Conservation (phyloP, 495 filamentous ascomycete species). For the Hyaloscypha hepaticicola region DNA sequence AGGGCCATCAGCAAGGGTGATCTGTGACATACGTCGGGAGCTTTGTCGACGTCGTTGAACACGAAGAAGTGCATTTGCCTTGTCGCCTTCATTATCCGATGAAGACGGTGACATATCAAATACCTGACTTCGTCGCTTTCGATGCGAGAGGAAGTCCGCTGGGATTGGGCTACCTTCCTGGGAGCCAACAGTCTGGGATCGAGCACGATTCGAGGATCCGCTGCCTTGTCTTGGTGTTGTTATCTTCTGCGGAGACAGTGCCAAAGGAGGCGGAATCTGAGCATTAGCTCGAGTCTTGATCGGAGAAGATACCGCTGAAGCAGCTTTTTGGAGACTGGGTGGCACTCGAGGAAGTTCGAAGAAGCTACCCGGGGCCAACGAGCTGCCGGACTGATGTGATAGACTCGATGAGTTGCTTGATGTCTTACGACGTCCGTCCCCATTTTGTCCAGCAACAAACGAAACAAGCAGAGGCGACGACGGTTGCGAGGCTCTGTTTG, state of each 20-base stretch:
- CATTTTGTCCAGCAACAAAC: slow-evolving; percentile 78
- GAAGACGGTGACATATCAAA: slow-evolving; percentile 97
- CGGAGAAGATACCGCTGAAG: slow-evolving; percentile 67
- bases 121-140: slow-evolving; percentile 90
- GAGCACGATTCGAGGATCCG: slow-evolving; percentile 55
- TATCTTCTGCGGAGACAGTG: slow-evolving; percentile 50
- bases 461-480: slow-evolving; percentile 92
- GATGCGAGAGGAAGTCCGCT: slow-evolving; percentile 74
- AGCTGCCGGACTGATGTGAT: slow-evolving; percentile 72
- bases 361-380: slow-evolving; percentile 71
- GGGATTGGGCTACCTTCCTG: slow-evolving; percentile 75
- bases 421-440: slow-evolving; percentile 56
- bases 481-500: slow-evolving; percentile 84
- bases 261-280: slow-evolving; percentile 46
- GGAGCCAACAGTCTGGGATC: slow-evolving; percentile 92
- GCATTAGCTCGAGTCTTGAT: slow-evolving; percentile 63
- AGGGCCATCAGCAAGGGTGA: slow-evolving; percentile 77
- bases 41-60: slow-evolving; percentile 91
- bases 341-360: slow-evolving; percentile 67
- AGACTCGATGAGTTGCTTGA: slow-evolving; percentile 84
- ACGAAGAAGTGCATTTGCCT: slow-evolving; percentile 86
- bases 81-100: slow-evolving; percentile 93
- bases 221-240: slow-evolving; percentile 47
- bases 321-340: slow-evolving; percentile 57
- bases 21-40: slow-evolving; percentile 86